Evolutionary conservation across 2,329 filamentous ascomycete genomes (phyloP), one percentile per base, ranked within the genome.

Genomic region (Lasiodiplodia gonubiensis): DNA sequence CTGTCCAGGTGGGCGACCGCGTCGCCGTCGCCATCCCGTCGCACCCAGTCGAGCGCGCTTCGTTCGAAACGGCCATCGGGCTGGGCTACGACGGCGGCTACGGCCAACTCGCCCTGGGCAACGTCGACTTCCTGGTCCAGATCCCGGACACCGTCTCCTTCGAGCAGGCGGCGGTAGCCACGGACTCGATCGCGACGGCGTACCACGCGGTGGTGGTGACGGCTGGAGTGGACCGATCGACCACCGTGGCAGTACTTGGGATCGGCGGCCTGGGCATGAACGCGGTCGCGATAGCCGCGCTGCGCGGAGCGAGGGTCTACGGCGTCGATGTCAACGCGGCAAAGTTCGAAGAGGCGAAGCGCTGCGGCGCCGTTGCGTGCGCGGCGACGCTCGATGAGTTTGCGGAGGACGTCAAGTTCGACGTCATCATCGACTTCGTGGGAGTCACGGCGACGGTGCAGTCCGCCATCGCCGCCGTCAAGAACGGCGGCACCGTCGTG

Each of bases 61-160:
- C 11, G 8, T 27, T 8, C 12, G 27, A 18, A 5, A 30, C 18
- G 2, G 5, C 27, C 7, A 16, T 27, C 8, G 51, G 51, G 8
- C 51, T 53, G 14, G 51, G 51, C 2, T 53, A 53, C 27, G 51
- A 53, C 27, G 51, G 51, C 14, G 51, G 51, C 3, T 53, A 30
- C 8, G 51, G 14, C 18, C 14, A 53, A 27, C 33, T 33, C 14
- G 51, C 18, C 16, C 4, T 61, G 12, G 27, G 37, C 5, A 12
- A 51, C 16, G 8, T 35, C 10, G 10, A 6, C 7, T 11, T 16
- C 10, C 6, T 66, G 10, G 59, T 64, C 12, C 23, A 30, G 16
- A 67, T 69, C 48, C 68, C 68, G 8, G 68, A 67, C 3, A 35
- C 18, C 3, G 65, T 67, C 5, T 27, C 33, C 12, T 69, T 69